Percentiles rank a stretch among this genome's conserved stretches.
Conservation (phyloP, 176 grass and related monocot species). For the Triticum dicoccoides region DNA sequence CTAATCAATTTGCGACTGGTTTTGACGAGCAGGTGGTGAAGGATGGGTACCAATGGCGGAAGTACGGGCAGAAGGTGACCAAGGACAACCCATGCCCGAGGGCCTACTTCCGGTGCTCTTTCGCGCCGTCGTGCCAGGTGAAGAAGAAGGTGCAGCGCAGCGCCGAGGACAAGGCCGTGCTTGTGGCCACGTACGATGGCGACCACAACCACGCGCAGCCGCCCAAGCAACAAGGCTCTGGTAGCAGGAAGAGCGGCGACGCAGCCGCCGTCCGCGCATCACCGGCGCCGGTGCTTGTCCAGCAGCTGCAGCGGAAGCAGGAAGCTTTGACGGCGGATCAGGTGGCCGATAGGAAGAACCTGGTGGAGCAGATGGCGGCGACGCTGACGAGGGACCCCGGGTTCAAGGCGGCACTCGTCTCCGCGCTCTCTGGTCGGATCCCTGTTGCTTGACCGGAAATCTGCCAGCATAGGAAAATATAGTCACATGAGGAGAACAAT, state of each 20-base stretch:
- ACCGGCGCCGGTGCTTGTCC: too few relatives aligned
- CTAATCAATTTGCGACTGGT: background rate
- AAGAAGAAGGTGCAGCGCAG: constrained; percentile 99
- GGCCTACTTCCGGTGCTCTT: constrained; percentile 87
- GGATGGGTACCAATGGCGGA: constrained; percentile 92
- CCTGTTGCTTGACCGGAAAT: too few relatives aligned
- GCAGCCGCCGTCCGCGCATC: too few relatives aligned
- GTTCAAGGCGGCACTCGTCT: constrained; percentile 70
- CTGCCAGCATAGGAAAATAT: too few relatives aligned
- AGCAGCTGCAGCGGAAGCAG: too few relatives aligned
- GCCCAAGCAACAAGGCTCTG: too few relatives aligned
- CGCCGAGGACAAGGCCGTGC: constrained; percentile 52
- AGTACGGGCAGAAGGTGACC: constrained; percentile 97
- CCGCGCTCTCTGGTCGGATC: constrained; percentile 66
- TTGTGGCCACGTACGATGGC: constrained; percentile 89
- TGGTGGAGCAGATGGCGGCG: constrained; percentile 78
- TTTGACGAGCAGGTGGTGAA: constrained; percentile 55
- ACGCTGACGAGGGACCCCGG: constrained; percentile 69
- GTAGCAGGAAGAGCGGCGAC: too few relatives aligned
- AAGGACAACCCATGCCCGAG: constrained; percentile 89
- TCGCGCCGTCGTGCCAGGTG: constrained; percentile 71
- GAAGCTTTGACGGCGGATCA: too few relatives aligned
- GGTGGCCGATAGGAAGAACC: too few relatives aligned
- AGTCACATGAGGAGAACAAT: too few relatives aligned
- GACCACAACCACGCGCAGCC: constrained; percentile 98